Percentiles rank a stretch among this genome's conserved stretches.
Conservation (phyloP, 2,329 filamentous ascomycete species). For the Cladosporium halotolerans region DNA sequence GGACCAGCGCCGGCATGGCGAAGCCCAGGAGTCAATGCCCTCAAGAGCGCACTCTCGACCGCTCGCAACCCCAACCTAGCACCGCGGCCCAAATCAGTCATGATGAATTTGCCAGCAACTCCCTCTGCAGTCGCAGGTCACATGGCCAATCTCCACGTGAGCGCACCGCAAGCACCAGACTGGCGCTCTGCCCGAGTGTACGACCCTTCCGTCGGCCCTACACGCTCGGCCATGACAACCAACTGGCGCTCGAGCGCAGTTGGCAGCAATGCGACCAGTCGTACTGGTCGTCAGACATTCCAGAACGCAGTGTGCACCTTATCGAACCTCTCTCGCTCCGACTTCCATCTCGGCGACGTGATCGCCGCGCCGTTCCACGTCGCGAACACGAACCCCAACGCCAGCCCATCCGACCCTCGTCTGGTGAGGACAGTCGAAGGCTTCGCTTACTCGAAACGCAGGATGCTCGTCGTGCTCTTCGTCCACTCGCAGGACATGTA, state of each 20-base stretch:
- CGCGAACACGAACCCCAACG: constrained; percentile 15
- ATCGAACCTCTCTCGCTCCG: constrained; percentile 5
- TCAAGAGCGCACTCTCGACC: not conserved
- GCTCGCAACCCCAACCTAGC: not conserved
- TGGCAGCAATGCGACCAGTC: not conserved
- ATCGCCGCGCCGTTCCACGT: constrained; percentile 17
- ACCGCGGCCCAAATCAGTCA: not conserved
- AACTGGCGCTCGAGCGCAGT: not conserved
- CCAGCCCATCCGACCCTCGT: not conserved
- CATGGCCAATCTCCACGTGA: not conserved
- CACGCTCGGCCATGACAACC: constrained; percentile 6
- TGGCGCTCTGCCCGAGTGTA: not conserved
- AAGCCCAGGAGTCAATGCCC: not conserved
- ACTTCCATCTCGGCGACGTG: constrained; percentile 16
- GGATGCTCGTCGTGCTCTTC: constrained; percentile 17
- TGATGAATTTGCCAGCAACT: not conserved
- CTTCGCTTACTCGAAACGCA: constrained; percentile 15
- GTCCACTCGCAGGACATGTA: constrained; percentile 12
- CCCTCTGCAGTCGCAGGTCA: not conserved
- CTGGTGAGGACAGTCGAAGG: constrained; percentile 10
- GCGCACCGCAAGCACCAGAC: not conserved
- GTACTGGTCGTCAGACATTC: not conserved
- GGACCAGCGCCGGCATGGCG: not conserved
- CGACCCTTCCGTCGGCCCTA: constrained; percentile 12
- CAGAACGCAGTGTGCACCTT: not conserved